Base-by-base conservation (phyloP, 345 rosid genomes). In the Cochlearia excelsa region DNA sequence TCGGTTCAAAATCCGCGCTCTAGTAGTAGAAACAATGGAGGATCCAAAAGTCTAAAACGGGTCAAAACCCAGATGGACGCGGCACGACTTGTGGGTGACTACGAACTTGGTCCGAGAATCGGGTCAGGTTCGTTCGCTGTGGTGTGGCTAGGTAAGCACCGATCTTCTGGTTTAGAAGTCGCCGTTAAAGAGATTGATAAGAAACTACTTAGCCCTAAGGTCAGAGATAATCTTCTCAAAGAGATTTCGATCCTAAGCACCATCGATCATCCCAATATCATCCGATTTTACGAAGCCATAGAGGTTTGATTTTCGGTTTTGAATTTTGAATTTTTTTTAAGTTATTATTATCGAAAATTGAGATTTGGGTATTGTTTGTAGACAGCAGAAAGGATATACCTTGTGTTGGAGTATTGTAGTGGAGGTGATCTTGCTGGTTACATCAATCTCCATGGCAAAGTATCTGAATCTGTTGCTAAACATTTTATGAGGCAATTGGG, bases 361-460 rank as follows among this genome's bases (percentile, higher is more conserved):
- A 5, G 2, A 3, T 47, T 46, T 46, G n/a, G 10, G 26, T 3
- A 16, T 57, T 11, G n/a, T 59, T 28, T 59, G 63, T 72, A 88
- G 96, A 83, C 79, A 52, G 63, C 71, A 29, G 88, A 88, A 66
- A 80, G 38, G 75, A 81, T 88, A 27, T 88, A 59, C 34, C 80
- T 88, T 11, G 86, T 88, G 4, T 66, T 88, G 90, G 96, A 88
- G 75, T 88, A 79, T 56, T 88, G 96, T 54, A 84, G 79, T 45
- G 93, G 96, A 52, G 96, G 96, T 67, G 96, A 85, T 75, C 90
- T 88, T 60, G 82, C 88, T 26, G 81, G 63, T 5, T 88, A 85
- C 39, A 71, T 88, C 67, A 75, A 76, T 67, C 76, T 76, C 40
- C 81, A 78, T 70, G 85, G 96, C 1, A 81, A 71, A 79, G 88